Base-by-base conservation (phyloP, 352 stramenopile species). In the Peronospora destructor region DNA sequence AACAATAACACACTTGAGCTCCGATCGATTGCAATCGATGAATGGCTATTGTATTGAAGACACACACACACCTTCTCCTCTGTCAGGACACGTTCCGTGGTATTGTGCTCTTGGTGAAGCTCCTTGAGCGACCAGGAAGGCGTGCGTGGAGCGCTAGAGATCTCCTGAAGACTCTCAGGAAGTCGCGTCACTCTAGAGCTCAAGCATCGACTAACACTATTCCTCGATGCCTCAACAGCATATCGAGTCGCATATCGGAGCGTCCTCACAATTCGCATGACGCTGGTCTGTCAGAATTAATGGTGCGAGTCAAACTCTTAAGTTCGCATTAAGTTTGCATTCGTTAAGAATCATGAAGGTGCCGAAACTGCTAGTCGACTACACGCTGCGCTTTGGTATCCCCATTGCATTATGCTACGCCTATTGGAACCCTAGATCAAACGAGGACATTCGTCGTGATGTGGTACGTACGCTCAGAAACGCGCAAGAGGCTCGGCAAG, bases 351-450 rank as follows among this genome's bases (percentile, higher is more conserved):
- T 37, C 16, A 85, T 93, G 74, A 91, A 90, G 64, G 68, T 93
- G 50, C 51, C 65, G 46, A 90, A 88, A 64, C 89, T 93, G 83
- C 21, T 93, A 44, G 40, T 91, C 40, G 78, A 93, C 56, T 93
- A 90, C 56, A 61, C 50, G 17, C 42, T 80, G 37, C 64, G 87
- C 61, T 87, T 93, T 58, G 73, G 74, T 28, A 66, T 91, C 34
- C 72, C 80, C 41, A 87, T 80, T 9, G 78, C 59, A 12, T 49
- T 87, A 17, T 81, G 71, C 35, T 73, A 76, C 49, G 75, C 68
- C 42, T 87, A 74, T 53, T 93, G 78, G 73, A 59, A 87, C 37
- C 83, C 83, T 7, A 71, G 79, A 17, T 68, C 73, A 1, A 68
- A 91, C 46, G 83, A 90, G 11, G 66, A 87, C 41, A 89, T 91